Evolutionary conservation across 2,329 filamentous ascomycete genomes (phyloP), one percentile per base, ranked within the genome.

Genomic region (Orbilia blumenaviensis): DNA sequence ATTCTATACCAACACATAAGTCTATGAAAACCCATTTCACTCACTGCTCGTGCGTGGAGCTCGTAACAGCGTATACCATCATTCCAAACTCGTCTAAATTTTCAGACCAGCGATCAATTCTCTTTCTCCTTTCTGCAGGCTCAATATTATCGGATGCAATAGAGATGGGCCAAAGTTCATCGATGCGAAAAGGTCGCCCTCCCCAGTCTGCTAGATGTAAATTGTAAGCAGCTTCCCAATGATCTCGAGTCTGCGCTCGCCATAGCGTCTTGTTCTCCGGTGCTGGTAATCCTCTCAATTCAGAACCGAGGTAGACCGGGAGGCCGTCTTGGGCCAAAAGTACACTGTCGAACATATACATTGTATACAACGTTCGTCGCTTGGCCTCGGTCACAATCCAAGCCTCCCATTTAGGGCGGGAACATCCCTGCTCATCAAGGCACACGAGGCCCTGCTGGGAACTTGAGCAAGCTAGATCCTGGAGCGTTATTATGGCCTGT

Each of bases 381-480:
- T 87, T 88, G 0, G 87, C 83, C 46, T 87, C 86, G 0, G 84
- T 84, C 0, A 86, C 79, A 3, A 88, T 84, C 87, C 87, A 89
- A 0, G 83, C 81, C 68, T 87, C 86, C 87, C 87, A 88, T 5
- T 66, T 80, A 0, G 87, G 87, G 1, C 84, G 82, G 0, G 79
- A 72, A 0, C 80, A 80, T 1, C 81, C 68, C 12, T 81, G 79
- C 66, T 88, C 86, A 0, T 84, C 83, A 0, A 75, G 38, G 50
- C 85, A 87, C 7, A 84, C 79, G 1, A 88, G 82, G 0, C 86
- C 86, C 34, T 80, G 80, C 1, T 80, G 81, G 6, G 82, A 81
- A 4, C 81, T 81, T 0, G 80, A 79, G 66, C 83, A 85, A 3
- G 87, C 86, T 14, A 88, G 76, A 3, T 86, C 84, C 80, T 87